phyloP scores from a whole-genome alignment of 1,284 basidiomycete species.

The Heterobasidion annosum region DNA sequence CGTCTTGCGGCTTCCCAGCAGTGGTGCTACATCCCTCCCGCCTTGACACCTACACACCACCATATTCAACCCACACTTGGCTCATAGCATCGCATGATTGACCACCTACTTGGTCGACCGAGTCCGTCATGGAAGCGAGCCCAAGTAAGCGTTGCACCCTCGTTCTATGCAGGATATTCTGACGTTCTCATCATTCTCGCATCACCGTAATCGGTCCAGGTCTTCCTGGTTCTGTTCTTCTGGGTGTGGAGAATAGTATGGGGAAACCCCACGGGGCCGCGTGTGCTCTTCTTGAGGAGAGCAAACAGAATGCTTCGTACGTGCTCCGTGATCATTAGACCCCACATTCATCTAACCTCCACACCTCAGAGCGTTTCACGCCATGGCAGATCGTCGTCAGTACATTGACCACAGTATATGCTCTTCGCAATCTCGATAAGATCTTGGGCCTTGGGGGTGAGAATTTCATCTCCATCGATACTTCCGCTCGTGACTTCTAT shows the following conservation, averaged over 20 bases:
- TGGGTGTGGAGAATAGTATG: conserved; percentile 77
- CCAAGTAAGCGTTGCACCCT: conserved; percentile 16
- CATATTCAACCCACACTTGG: conserved; percentile 1
- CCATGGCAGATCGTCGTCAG: conserved; percentile 93
- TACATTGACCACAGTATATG: conserved; percentile 81
- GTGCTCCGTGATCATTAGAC: conserved; percentile 15
- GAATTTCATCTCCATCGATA: conserved; percentile 17
- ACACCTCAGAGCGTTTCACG: conserved; percentile 65
- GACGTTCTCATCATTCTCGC: not conserved
- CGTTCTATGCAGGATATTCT: not conserved
- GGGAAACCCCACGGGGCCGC: conserved; percentile 62
- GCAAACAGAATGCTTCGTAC: conserved; percentile 54
- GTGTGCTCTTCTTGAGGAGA: conserved; percentile 51
- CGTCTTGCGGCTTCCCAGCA: not conserved
- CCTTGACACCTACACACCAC: not conserved
- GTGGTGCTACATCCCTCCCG: not conserved
- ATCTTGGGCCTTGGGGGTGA: conserved; percentile 77
- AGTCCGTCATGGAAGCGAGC: conserved; percentile 28
- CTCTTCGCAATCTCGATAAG: conserved; percentile 81
- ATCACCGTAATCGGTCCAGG: conserved; percentile 30
- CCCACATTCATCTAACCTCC: not conserved
- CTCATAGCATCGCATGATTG: conserved; percentile 22
- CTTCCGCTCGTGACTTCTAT: not conserved
- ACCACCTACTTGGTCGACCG: conserved; percentile 27
- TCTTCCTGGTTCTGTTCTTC: conserved; percentile 83